Evolutionary conservation across 345 rosid species (phyloP).

Genomic region (Dipteronia dyeriana): DNA sequence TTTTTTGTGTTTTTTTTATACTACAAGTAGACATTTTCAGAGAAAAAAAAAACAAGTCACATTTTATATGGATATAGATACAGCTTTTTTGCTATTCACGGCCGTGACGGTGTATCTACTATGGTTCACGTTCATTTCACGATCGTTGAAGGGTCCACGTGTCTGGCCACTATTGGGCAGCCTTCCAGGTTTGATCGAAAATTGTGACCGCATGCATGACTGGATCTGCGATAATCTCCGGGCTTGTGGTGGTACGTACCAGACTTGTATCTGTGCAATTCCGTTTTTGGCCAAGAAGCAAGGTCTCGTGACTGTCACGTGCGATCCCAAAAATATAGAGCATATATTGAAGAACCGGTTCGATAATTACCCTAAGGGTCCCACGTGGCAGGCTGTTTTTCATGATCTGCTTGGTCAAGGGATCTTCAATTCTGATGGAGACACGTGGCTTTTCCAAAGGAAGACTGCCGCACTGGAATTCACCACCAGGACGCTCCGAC

Average conservation of each 20-base stretch:
- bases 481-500: constrained; percentile 94
- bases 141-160: constrained; percentile 80
- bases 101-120: constrained; percentile 73
- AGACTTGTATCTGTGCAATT: constrained; percentile 90
- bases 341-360: constrained; percentile 83
- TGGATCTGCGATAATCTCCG: constrained; percentile 96
- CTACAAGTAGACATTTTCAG: not conserved
- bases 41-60: not conserved
- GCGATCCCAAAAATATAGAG: constrained; percentile 89
- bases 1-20: constrained; percentile 3
- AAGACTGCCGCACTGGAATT: constrained; percentile 96
- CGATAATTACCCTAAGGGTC: constrained; percentile 94
- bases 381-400: constrained; percentile 95
- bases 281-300: constrained; percentile 81
- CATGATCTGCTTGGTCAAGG: constrained; percentile 93
- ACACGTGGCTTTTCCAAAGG: constrained; percentile 95
- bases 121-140: constrained; percentile 90
- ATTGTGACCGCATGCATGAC: constrained; percentile 89
- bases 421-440: constrained; percentile 89
- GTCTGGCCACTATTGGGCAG: constrained; percentile 94
- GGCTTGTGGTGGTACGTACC: constrained; percentile 95
- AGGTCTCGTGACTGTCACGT: constrained; percentile 97
- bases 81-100: constrained; percentile 62
- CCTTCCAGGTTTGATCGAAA: constrained; percentile 87
- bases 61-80: constrained; percentile 57